phyloP scores from a whole-genome alignment of 345 rosid species.

The Gossypium stocksii region DNA sequence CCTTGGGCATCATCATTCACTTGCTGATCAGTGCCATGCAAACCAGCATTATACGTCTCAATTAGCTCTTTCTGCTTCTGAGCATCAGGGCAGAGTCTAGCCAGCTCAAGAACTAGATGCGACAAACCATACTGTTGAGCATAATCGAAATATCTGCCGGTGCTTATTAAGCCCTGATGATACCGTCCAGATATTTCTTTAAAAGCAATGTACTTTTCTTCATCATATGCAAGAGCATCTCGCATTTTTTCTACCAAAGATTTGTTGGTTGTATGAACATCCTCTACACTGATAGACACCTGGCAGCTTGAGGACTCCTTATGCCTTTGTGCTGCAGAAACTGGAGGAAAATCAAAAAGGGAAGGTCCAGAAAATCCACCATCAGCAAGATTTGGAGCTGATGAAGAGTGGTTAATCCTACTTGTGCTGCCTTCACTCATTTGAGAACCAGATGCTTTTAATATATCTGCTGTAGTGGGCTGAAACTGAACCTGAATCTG shows the following conservation, averaged over 20 bases:
- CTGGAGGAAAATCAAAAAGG: conserved; percentile 69
- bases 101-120: conserved; percentile 75
- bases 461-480: conserved; percentile 24
- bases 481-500: conserved; percentile 29
- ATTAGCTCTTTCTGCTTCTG: conserved; percentile 81
- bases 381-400: conserved; percentile 64
- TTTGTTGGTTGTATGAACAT: conserved; percentile 74
- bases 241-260: conserved; percentile 79
- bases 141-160: conserved; percentile 55
- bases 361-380: conserved; percentile 32
- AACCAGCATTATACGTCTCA: conserved; percentile 50
- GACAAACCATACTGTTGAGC: conserved; percentile 65
- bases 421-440: conserved; percentile 32
- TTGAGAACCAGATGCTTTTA: conserved; percentile 24
- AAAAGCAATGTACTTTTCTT: conserved; percentile 61
- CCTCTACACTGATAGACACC: conserved; percentile 30
- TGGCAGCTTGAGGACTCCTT: conserved; percentile 34
- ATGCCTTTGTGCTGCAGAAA: conserved; percentile 45
- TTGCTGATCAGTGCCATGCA: conserved; percentile 27
- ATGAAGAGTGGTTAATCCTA: conserved; percentile 59
- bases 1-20: conserved; percentile 29
- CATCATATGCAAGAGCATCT: conserved; percentile 59
- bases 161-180: conserved; percentile 71
- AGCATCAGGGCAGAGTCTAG: conserved; percentile 77
- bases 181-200: conserved; percentile 71